Percentiles rank a stretch among this genome's conserved stretches.
Conservation (phyloP, 306 rosid genomes). For the Ziziphus jujuba region DNA sequence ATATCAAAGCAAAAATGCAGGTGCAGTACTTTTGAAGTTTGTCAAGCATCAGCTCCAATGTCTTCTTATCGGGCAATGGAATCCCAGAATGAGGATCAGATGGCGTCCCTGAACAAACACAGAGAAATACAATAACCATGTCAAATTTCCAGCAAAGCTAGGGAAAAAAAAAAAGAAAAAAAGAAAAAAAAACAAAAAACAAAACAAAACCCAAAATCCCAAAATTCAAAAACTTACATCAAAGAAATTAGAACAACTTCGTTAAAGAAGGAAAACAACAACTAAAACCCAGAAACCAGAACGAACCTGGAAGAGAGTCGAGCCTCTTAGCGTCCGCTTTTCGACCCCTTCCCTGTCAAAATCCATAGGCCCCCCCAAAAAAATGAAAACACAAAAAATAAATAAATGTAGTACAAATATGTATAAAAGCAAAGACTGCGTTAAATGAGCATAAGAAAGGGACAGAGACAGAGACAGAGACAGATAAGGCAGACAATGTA, state of each 20-base stretch:
- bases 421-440: slow-evolving; percentile 29
- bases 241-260: slow-evolving; percentile 16
- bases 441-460: slow-evolving; percentile 49
- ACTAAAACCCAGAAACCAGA: slow-evolving; percentile 13
- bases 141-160: not conserved
- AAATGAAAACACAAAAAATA: slow-evolving; percentile 34
- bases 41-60: slow-evolving; percentile 85
- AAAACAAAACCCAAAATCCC: slow-evolving; percentile 8
- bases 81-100: slow-evolving; percentile 42
- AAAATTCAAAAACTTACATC: slow-evolving; percentile 14
- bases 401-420: slow-evolving; percentile 28
- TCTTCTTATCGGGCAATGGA: slow-evolving; percentile 86
- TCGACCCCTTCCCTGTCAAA: slow-evolving; percentile 73
- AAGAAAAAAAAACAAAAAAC: not conserved
- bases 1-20: slow-evolving; percentile 6
- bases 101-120: slow-evolving; percentile 66
- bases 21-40: slow-evolving; percentile 83
- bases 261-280: not conserved
- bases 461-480: slow-evolving; percentile 64
- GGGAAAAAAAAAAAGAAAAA: not conserved
- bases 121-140: slow-evolving; percentile 20
- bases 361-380: slow-evolving; percentile 43
- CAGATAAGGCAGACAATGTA: slow-evolving; percentile 54
- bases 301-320: slow-evolving; percentile 78
- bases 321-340: slow-evolving; percentile 77